Conservation (phyloP, 768 basidiomycete species). For the Serendipita sp. region DNA sequence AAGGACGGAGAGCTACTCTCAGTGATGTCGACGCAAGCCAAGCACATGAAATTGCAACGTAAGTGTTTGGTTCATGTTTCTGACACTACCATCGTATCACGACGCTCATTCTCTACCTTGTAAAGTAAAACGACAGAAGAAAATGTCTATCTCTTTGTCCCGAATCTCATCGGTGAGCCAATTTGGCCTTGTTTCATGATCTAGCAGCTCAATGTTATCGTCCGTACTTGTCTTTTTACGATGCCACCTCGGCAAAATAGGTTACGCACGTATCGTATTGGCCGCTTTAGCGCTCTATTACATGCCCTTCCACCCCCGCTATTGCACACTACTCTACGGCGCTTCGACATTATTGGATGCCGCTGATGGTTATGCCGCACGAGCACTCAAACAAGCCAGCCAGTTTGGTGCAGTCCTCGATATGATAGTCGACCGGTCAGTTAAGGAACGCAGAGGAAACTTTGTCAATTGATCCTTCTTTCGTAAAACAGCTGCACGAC, state of each 20-base stretch:
- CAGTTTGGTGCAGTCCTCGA: slow-evolving; percentile 33
- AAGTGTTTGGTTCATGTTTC: not conserved
- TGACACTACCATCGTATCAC: not conserved
- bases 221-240: not conserved
- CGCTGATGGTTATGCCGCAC: slow-evolving; percentile 29
- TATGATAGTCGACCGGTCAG: slow-evolving; percentile 33
- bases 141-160: slow-evolving; percentile 32
- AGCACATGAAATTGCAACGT: slow-evolving; percentile 4
- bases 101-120: not conserved
- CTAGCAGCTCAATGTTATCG: not conserved
- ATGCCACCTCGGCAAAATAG: slow-evolving; percentile 10
- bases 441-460: not conserved
- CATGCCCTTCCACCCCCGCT: slow-evolving; percentile 28
- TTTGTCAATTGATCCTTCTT: not conserved
- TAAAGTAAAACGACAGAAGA: slow-evolving; percentile 16
- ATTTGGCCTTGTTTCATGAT: not conserved
- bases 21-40: not conserved
- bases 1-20: not conserved
- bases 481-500: slow-evolving; percentile 26
- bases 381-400: slow-evolving; percentile 27
- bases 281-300: slow-evolving; percentile 26
- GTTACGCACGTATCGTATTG: slow-evolving; percentile 28
- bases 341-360: slow-evolving; percentile 30
- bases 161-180: slow-evolving; percentile 27
- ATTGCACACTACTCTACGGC: slow-evolving; percentile 28